phyloP scores from a whole-genome alignment of 1,284 basidiomycete species.

The Gymnopus androsaceus region DNA sequence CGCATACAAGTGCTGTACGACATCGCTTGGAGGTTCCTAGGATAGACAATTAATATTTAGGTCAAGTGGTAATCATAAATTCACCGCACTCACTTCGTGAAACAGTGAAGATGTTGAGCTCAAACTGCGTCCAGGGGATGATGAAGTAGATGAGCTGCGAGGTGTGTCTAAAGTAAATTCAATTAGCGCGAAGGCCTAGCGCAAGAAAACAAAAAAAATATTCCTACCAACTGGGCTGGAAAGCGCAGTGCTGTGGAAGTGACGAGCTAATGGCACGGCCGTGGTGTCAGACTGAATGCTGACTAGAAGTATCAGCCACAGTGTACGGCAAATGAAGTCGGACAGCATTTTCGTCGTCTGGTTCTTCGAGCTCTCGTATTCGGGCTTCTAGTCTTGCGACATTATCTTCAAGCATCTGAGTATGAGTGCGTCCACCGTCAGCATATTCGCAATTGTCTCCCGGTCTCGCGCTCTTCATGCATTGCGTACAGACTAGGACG shows the following conservation, averaged over 20 bases:
- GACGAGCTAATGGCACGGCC: neutral
- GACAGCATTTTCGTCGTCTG: constrained; percentile 16
- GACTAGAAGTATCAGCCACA: neutral
- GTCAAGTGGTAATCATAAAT: neutral
- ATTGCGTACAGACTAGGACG: constrained; percentile 42
- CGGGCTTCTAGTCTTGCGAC: constrained; percentile 38
- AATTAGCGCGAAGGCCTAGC: too few species aligned
- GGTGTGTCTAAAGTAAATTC: neutral
- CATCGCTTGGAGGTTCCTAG: constrained; percentile 9
- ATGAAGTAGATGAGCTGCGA: neutral
- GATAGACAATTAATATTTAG: neutral
- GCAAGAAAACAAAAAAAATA: neutral
- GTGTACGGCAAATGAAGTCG: constrained; percentile 18
- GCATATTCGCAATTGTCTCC: constrained; percentile 44
- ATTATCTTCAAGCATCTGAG: constrained; percentile 38
- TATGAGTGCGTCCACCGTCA: constrained; percentile 33
- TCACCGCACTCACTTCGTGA: constrained; percentile 6
- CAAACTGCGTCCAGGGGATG: neutral
- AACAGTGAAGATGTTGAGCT: neutral
- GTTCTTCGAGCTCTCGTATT: constrained; percentile 33
- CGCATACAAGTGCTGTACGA: constrained; percentile 11
- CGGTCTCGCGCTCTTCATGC: constrained; percentile 31
- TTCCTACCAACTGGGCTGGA: constrained; percentile 1
- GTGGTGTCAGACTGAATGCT: neutral
- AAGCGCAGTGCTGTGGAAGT: neutral